A percentile compares a stretch with the other conserved stretches of the same genome.
Conservation (phyloP, 768 basidiomycete species). For the Agrocybe chaxingu region DNA sequence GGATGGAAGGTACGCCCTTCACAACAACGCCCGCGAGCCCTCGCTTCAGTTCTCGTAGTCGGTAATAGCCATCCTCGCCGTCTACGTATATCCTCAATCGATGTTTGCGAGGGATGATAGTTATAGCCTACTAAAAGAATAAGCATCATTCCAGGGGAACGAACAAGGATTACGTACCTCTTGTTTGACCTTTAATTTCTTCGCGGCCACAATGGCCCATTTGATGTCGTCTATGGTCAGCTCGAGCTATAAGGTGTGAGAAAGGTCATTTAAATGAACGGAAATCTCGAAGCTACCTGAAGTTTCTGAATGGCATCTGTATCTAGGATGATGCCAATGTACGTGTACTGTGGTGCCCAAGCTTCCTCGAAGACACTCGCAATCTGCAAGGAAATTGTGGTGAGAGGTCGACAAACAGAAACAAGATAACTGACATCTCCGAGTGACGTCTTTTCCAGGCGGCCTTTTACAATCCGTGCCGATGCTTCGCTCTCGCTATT, state of each 20-base stretch:
- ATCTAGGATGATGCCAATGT: conserved; percentile 91
- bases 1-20: conserved; percentile 88
- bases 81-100: conserved; percentile 81
- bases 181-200: conserved; percentile 91
- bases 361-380: conserved; percentile 93
- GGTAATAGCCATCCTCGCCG: conserved; percentile 74
- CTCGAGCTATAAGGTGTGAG: conserved; percentile 63
- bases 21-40: conserved; percentile 84
- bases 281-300: conserved; percentile 48
- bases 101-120: conserved; percentile 68
- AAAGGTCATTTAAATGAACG: neutral
- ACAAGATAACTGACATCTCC: conserved; percentile 67
- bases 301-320: conserved; percentile 83
- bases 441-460: conserved; percentile 91
- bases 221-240: conserved; percentile 91
- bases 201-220: conserved; percentile 81
- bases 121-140: conserved; percentile 55
- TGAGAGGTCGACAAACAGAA: neutral
- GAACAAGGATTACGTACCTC: conserved; percentile 43
- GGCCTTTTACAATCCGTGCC: conserved; percentile 95
- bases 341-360: conserved; percentile 91
- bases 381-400: conserved; percentile 47
- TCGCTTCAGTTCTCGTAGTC: conserved; percentile 83
- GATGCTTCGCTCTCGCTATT: conserved; percentile 85
- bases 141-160: neutral